phyloP scores from a whole-genome alignment of 2,329 filamentous ascomycete species.

The Diaporthe citri region DNA sequence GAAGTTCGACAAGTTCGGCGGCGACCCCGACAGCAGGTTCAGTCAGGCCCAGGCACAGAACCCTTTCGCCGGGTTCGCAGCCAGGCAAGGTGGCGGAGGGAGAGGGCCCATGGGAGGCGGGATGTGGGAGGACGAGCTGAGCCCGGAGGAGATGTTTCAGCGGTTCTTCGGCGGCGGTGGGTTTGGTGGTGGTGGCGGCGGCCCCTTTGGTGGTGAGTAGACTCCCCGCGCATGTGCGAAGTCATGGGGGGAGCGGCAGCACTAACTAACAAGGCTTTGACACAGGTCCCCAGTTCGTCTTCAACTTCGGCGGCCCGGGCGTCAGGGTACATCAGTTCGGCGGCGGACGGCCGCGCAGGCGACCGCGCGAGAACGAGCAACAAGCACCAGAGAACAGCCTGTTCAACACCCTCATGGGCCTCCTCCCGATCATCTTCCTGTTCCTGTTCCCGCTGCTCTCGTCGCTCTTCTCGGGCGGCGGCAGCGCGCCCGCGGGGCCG shows the following conservation, averaged over 20 bases:
- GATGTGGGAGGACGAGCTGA: constrained; percentile 92
- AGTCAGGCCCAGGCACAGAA: constrained; percentile 71
- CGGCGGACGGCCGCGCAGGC: constrained; percentile 79
- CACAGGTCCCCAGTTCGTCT: constrained; percentile 88
- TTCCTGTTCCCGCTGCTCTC: constrained; percentile 88
- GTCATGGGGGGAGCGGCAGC: neutral
- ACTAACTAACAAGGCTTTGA: constrained; percentile 68
- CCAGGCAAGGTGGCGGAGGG: constrained; percentile 53
- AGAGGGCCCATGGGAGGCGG: constrained; percentile 62
- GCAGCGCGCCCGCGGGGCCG: constrained; percentile 69
- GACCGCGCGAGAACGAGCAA: constrained; percentile 75
- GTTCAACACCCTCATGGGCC: constrained; percentile 73
- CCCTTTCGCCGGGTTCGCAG: constrained; percentile 74
- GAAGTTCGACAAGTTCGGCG: constrained; percentile 89
- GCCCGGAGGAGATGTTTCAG: constrained; percentile 95
- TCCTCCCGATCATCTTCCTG: constrained; percentile 89
- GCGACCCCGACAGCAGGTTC: constrained; percentile 92
- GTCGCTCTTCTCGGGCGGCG: constrained; percentile 76
- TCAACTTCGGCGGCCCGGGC: constrained; percentile 93
- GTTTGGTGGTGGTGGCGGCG: constrained; percentile 76
- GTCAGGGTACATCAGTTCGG: constrained; percentile 97
- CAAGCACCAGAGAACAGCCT: constrained; percentile 65
- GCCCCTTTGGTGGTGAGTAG: constrained; percentile 57
- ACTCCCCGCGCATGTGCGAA: neutral
- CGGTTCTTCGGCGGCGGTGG: constrained; percentile 91